A percentile compares a stretch with the other conserved stretches of the same genome.
These are phyloP conservation scores for Pichia norvegensis DNA, from an alignment of 1,139 yeast genomes.

Conservation along the genomic window DNA sequence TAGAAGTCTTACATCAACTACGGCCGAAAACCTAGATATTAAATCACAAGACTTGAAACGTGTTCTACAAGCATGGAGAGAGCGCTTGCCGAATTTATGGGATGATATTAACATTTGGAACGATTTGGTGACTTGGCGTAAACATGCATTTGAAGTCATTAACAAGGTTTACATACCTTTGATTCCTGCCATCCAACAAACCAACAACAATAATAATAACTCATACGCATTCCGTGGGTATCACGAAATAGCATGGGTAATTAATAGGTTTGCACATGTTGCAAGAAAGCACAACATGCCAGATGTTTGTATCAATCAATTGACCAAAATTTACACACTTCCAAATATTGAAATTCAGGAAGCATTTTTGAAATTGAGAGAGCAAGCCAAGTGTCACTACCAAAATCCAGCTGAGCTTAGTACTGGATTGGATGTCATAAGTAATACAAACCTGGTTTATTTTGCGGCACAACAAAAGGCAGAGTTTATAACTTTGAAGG, in stretches of 20 bases:
- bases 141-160: slow-evolving; percentile 95
- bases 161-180: slow-evolving; percentile 91
- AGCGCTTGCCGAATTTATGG: slow-evolving; percentile 91
- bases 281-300: slow-evolving; percentile 96
- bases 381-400: slow-evolving; percentile 96
- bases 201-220: slow-evolving; percentile 54
- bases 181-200: slow-evolving; percentile 78
- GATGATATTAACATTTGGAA: slow-evolving; percentile 98
- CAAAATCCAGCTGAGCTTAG: slow-evolving; percentile 81
- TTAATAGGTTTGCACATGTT: slow-evolving; percentile 95
- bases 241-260: slow-evolving; percentile 99
- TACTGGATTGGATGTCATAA: slow-evolving; percentile 92
- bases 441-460: slow-evolving; percentile 90
- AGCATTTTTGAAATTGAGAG: slow-evolving; percentile 89
- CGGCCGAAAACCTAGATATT: slow-evolving; percentile 83
- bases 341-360: slow-evolving; percentile 98
- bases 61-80: slow-evolving; percentile 96
- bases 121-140: slow-evolving; percentile 96
- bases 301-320: slow-evolving; percentile 88
- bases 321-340: slow-evolving; percentile 87
- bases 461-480: slow-evolving; percentile 98
- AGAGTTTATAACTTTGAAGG: slow-evolving; percentile 92
- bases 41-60: slow-evolving; percentile 92
- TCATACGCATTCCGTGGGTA: slow-evolving; percentile 95
- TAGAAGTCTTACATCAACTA: slow-evolving; percentile 80